Percentiles rank a stretch among this genome's conserved stretches.
Evolutionary conservation across 2,329 filamentous ascomycete species (phyloP).

Genomic region (Xylariaceae sp.): DNA sequence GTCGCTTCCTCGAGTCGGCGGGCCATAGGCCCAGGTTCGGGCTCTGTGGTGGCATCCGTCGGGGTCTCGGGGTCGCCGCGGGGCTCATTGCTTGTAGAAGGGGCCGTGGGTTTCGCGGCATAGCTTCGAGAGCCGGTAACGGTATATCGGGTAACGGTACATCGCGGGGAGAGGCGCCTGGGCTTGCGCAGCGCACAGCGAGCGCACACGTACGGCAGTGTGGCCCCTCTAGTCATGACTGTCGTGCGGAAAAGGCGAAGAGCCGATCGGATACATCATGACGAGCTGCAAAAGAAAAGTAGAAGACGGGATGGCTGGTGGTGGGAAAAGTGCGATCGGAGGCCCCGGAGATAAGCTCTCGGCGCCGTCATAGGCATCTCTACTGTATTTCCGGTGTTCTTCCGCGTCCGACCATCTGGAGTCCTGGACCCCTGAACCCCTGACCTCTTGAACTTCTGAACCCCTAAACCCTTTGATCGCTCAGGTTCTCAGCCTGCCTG

Average conservation of each 20-base stretch:
- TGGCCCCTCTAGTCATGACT: constrained; percentile 15
- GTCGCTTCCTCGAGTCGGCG: constrained; percentile 55
- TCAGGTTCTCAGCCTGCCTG: too few species aligned
- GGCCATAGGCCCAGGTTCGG: constrained; percentile 41
- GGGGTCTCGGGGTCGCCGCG: constrained; percentile 2
- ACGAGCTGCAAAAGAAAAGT: constrained; percentile 1
- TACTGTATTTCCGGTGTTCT: too few species aligned
- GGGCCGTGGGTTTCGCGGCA: constrained; percentile 5
- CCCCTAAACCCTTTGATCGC: too few species aligned
- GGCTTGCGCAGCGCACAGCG: constrained; percentile 6
- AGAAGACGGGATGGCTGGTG: not conserved
- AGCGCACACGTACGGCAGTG: constrained; percentile 15
- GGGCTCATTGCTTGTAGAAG: constrained; percentile 3
- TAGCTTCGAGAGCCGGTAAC: too few species aligned
- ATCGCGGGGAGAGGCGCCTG: too few species aligned
- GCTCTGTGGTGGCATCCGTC: not conserved
- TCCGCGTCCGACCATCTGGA: too few species aligned
- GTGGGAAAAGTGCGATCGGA: not conserved
- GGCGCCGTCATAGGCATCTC: too few species aligned
- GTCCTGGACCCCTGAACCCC: too few species aligned
- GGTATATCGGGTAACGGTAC: too few species aligned
- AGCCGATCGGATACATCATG: constrained; percentile 7
- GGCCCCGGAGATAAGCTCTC: constrained; percentile 1
- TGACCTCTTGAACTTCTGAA: too few species aligned
- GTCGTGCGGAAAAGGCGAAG: constrained; percentile 3